Conservation (phyloP, 2,329 filamentous ascomycete genomes). For the Nothophoma quercina region DNA sequence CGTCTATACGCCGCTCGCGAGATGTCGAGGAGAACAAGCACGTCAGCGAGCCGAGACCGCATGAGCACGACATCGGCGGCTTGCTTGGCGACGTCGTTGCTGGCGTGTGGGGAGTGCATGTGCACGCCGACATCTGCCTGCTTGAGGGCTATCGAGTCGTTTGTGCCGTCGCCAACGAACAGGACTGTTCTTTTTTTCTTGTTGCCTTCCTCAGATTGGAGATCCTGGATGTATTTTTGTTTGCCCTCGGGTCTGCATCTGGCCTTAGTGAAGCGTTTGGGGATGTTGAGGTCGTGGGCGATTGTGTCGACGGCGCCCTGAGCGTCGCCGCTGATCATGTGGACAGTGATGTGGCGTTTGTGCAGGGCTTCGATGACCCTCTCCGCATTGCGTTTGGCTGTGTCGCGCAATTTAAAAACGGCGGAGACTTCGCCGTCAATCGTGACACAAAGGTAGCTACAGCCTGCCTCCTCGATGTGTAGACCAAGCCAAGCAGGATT, state of each 20-base stretch:
- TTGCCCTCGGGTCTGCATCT: conserved; percentile 64
- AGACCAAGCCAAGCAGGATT: conserved; percentile 58
- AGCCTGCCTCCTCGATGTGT: conserved; percentile 40
- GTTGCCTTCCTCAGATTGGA: conserved; percentile 33
- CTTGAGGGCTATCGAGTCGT: conserved; percentile 76
- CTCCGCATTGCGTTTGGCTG: conserved; percentile 59
- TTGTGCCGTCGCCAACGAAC: conserved; percentile 81
- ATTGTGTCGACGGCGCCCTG: conserved; percentile 56
- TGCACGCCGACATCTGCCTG: conserved; percentile 76
- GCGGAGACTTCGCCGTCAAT: conserved; percentile 48
- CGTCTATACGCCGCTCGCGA: conserved; percentile 51
- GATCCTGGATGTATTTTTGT: conserved; percentile 56
- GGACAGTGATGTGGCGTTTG: conserved; percentile 57
- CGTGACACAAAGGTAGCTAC: conserved; percentile 47
- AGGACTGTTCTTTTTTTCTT: conserved; percentile 55
- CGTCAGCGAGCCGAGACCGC: conserved; percentile 61
- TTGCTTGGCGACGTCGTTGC: conserved; percentile 66
- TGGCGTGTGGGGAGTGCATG: conserved; percentile 60
- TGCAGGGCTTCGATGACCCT: conserved; percentile 61
- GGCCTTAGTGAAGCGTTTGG: conserved; percentile 50
- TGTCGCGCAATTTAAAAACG: conserved; percentile 60
- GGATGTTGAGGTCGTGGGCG: conserved; percentile 52
- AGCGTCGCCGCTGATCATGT: conserved; percentile 67
- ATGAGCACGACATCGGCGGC: conserved; percentile 76
- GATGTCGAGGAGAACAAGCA: conserved; percentile 67